phyloP scores from a whole-genome alignment of 176 grass and related monocot species.

The Lolium multiflorum region DNA sequence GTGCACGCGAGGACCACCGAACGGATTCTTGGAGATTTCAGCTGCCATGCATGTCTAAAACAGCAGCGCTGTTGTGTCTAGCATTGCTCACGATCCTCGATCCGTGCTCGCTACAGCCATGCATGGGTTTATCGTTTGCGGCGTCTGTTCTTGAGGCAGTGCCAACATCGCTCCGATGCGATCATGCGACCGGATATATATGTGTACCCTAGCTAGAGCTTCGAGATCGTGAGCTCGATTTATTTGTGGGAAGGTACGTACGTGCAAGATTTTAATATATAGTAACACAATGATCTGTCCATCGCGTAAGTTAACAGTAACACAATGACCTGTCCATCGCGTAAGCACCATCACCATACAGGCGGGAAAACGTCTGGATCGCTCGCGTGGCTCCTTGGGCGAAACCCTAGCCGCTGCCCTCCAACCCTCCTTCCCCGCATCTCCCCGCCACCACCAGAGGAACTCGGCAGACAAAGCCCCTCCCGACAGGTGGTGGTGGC shows the following conservation, averaged over 20 bases:
- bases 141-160: neutral
- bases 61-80: constrained; percentile 8
- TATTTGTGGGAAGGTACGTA: neutral
- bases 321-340: neutral
- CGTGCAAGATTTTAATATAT: constrained; percentile 12
- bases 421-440: too few relatives aligned
- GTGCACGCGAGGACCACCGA: constrained; percentile 36
- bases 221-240: neutral
- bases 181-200: neutral
- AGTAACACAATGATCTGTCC: neutral
- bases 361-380: too few relatives aligned
- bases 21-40: neutral
- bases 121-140: constrained; percentile 25
- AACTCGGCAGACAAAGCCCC: too few relatives aligned
- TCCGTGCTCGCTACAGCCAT: neutral
- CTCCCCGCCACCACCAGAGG: too few relatives aligned
- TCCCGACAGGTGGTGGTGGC: too few relatives aligned
- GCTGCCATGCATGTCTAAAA: neutral
- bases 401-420: too few relatives aligned
- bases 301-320: constrained; percentile 2
- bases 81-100: neutral
- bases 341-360: neutral
- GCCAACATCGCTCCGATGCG: constrained; percentile 1
- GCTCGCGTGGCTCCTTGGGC: too few relatives aligned
- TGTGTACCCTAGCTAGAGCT: neutral